A percentile compares a stretch with the other conserved stretches of the same genome.
phyloP scores from a whole-genome alignment of 306 rosid species.

The Rosa persica region DNA sequence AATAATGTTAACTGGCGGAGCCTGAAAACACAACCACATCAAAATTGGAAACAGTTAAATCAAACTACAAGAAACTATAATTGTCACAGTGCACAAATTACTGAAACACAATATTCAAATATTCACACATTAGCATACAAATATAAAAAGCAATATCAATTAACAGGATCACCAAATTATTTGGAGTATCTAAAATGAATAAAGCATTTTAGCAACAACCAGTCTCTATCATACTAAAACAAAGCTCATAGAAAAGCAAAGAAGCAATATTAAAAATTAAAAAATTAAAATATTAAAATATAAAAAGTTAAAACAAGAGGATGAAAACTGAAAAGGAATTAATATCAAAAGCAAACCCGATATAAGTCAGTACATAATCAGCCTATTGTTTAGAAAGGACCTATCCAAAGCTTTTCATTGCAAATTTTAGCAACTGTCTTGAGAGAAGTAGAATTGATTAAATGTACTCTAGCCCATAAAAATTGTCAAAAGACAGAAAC shows the following conservation, averaged over 20 bases:
- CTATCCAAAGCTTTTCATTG: not conserved
- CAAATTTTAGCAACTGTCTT: not conserved
- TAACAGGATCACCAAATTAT: not conserved
- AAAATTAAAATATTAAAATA: not conserved
- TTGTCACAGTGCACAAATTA: not conserved
- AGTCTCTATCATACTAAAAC: not conserved
- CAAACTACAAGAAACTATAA: slow-evolving; percentile 18
- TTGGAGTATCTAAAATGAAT: not conserved
- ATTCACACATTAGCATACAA: not conserved
- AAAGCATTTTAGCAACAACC: not conserved
- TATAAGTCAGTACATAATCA: not conserved
- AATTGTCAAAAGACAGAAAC: not conserved
- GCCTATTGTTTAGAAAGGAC: not conserved
- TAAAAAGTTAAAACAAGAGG: not conserved
- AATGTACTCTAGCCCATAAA: not conserved
- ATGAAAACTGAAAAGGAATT: not conserved
- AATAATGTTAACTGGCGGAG: slow-evolving; percentile 90
- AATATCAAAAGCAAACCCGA: not conserved
- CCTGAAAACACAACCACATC: slow-evolving; percentile 52
- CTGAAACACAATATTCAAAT: not conserved
- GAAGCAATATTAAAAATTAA: not conserved
- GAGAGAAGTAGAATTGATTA: not conserved
- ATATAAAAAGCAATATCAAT: not conserved
- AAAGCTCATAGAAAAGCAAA: not conserved
- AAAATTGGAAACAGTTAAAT: slow-evolving; percentile 23